Evolutionary conservation across 441 rosid genomes (phyloP).

Genomic region (Cnidoscolus chayamansa): DNA sequence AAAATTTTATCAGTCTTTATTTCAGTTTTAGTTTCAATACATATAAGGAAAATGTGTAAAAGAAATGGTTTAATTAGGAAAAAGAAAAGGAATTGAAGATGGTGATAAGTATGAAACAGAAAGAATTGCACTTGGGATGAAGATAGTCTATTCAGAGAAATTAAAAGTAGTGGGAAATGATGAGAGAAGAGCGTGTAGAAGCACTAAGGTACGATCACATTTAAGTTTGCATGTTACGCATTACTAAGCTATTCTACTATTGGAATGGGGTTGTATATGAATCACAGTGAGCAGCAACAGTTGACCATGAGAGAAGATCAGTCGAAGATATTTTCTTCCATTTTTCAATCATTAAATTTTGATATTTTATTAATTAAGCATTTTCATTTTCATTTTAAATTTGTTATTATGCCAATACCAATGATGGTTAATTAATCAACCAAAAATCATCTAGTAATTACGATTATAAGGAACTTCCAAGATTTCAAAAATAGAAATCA

Average conservation of each 20-base stretch:
- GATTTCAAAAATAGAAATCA: no score
- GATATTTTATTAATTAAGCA: background rate
- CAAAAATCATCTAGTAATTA: no score
- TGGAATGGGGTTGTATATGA: background rate
- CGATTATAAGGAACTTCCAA: no score
- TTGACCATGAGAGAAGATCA: no score
- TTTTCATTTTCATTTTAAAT: background rate
- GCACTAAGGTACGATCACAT: slow-evolving; percentile 12
- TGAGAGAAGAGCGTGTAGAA: slow-evolving; percentile 8
- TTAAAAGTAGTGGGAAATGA: slow-evolving; percentile 4
- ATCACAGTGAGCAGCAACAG: background rate
- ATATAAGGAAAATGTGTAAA: no score
- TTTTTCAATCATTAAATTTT: background rate
- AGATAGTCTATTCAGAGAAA: slow-evolving; percentile 14
- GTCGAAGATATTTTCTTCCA: background rate
- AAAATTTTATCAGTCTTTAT: no score
- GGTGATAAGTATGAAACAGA: no score
- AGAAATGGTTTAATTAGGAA: no score
- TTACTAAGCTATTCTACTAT: slow-evolving; percentile 8
- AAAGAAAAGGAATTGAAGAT: background rate
- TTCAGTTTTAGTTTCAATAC: no score
- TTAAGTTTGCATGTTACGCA: slow-evolving; percentile 14
- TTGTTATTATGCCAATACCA: background rate
- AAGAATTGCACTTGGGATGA: no score
- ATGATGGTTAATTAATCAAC: no score